Base-by-base conservation (phyloP, 306 rosid genomes). In the Cicer cuneatum region DNA sequence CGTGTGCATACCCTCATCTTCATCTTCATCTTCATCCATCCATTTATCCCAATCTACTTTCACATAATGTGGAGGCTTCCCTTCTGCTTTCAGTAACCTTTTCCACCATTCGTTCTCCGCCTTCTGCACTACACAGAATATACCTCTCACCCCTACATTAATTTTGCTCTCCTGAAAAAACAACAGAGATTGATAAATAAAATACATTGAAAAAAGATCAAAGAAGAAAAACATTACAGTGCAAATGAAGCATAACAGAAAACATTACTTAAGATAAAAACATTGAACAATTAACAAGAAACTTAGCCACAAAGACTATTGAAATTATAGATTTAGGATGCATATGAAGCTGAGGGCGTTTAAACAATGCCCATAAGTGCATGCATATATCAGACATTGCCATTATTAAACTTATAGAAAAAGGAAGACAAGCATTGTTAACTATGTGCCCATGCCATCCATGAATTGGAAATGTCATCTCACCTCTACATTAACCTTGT, bases 1-100 rank as follows among this genome's bases (percentile, higher is more conserved):
- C 3, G 6, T 35, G 45, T 16, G 11, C 72, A 15, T 81, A 90
- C 96, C 87, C 13, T 62, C 80, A 7, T 90, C 96, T 13, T 90
- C 98, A 7, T 90, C 96, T 13, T 90, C 98, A 68, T 93, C 98
- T 68, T 93, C 97, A 71, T 93, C 98, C 9, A 89, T 93, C 98
- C 98, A 93, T 80, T 89, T 93, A 76, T 93, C 97, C 97, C 97
- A 93, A 76, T 93, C 98, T 65, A 93, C 97, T 83, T 93, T 93
- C 59, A 93, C 86, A 51, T 86, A 85, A 72, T 93, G 98, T 2
- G 98, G 98, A 33, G 90, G 59, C 87, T 86, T 93, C 41, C 90
- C 96, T 78, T 81, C 96, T 29, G 81, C 98, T 6, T 83, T 80
- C 72, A 93, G 76, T 2, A 93, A 84, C 79, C 83, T 93, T 52